A percentile compares a stretch with the other conserved stretches of the same genome.
phyloP scores from a whole-genome alignment of 2,329 filamentous ascomycete species.

The Talaromyces piceae region DNA sequence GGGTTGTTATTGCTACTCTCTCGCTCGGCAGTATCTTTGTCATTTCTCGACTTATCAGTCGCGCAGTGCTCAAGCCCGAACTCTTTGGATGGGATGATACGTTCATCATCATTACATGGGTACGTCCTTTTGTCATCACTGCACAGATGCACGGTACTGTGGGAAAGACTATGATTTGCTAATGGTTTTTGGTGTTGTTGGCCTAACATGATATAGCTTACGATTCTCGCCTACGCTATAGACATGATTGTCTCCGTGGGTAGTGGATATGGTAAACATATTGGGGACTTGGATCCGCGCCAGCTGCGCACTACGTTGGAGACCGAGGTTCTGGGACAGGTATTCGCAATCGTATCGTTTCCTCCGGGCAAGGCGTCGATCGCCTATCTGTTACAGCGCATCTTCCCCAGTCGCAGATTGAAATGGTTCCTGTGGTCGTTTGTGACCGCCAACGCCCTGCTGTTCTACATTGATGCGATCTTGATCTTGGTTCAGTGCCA shows the following conservation, averaged over 20 bases:
- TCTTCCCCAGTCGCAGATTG: not conserved
- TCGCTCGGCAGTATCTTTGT: not conserved
- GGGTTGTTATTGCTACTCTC: not conserved
- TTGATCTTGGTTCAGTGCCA: not conserved
- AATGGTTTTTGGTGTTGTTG: too few relatives aligned
- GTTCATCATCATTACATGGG: constrained; percentile 1
- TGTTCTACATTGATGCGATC: constrained; percentile 1
- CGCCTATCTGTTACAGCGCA: not conserved
- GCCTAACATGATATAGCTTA: not conserved
- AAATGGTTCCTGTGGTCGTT: constrained; percentile 1
- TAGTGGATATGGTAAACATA: not conserved
- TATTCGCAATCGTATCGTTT: not conserved
- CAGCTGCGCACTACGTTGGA: not conserved
- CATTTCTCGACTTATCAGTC: not conserved
- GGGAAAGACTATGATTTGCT: not conserved
- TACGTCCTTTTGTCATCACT: not conserved
- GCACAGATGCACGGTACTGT: too few relatives aligned
- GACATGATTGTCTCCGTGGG: not conserved
- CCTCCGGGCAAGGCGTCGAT: not conserved
- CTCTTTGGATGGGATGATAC: not conserved
- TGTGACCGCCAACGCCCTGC: not conserved
- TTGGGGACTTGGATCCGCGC: not conserved
- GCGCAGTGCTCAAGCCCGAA: not conserved
- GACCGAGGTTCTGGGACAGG: not conserved
- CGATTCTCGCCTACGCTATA: not conserved